Evolutionary conservation across 371 early-diverging fungal species (phyloP), one percentile per base, ranked within the genome.

Genomic region (Dichotomocladium elegans): DNA sequence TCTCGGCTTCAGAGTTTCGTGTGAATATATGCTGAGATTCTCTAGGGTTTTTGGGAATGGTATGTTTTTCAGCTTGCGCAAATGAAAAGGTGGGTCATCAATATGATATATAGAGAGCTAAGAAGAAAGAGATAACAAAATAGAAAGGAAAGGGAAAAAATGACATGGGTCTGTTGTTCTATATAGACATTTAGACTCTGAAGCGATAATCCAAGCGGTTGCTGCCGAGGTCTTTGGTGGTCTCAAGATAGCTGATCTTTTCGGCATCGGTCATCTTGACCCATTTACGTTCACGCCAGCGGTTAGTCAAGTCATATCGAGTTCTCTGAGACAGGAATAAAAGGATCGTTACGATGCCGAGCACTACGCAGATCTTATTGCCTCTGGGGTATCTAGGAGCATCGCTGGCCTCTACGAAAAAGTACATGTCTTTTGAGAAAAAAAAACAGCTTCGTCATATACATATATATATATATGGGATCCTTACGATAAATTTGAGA

Each of bases 191-290:
- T 55, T 57, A 68, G 26, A 72, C 44, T 50, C 57, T 49, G 47
- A 71, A 74, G 3, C 58, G 55, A 40, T 61, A 71, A 33, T 74
- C 75, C 14, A 74, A 45, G 6, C 75, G 66, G 25, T 71, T 41
- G 14, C 55, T 62, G 4, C 75, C 75, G 31, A 52, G 46, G 12
- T 61, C 42, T 24, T 61, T 69, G 12, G 75, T 71, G 6, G 57
- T 71, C 22, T 57, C 43, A 22, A 28, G 3, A 35, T 74, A 74
- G 2, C 47, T 22, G n/a, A 56, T 37, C 27, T 61, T 53, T 41
- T 74, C 58, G 3, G 55, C 51, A 10, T 63, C 61, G 1, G 64
- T 60, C 54, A 74, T 56, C 1, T 11, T 33, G 29, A 63, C 55
- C 75, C 75, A 74, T 30, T 60, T 64, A 3, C 28, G 48, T 11